phyloP scores from a whole-genome alignment of 768 basidiomycete species.

The Leccinum incarnatum region DNA sequence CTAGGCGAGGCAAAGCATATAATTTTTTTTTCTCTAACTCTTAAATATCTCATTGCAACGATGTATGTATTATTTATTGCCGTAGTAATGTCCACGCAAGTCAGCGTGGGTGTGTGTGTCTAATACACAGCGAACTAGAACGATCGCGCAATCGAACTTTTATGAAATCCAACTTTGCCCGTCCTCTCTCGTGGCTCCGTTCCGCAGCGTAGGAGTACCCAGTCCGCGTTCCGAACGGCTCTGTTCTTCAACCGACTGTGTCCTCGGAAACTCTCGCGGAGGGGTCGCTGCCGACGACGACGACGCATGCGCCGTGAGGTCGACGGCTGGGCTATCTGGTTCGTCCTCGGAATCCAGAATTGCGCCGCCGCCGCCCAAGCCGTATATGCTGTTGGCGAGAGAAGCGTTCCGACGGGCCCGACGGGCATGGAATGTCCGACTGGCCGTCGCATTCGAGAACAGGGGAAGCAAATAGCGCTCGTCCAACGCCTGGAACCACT shows the following conservation, averaged over 20 bases:
- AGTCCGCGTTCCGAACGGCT: conserved; percentile 63
- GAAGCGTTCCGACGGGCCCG: conserved; percentile 52
- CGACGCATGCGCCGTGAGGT: conserved; percentile 34
- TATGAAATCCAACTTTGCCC: conserved; percentile 9
- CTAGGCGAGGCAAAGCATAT: not conserved
- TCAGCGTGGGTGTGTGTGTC: not conserved
- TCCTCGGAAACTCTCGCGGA: conserved; percentile 20
- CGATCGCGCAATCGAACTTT: not conserved
- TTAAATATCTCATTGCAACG: not conserved
- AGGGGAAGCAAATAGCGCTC: conserved; percentile 91
- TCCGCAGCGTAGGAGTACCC: conserved; percentile 59
- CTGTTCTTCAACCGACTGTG: conserved; percentile 39
- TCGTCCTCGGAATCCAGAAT: conserved; percentile 38
- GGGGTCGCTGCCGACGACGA: conserved; percentile 2
- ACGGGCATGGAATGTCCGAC: conserved; percentile 80
- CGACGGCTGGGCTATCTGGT: conserved; percentile 42
- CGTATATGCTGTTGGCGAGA: conserved; percentile 14
- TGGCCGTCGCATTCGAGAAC: conserved; percentile 90
- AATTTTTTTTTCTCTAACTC: not conserved
- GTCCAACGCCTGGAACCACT: conserved; percentile 95
- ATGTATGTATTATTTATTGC: not conserved
- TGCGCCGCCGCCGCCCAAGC: conserved; percentile 13
- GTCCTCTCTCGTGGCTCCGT: conserved; percentile 36
- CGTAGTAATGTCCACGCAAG: not conserved
- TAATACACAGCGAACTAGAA: conserved; percentile 4